A percentile compares a stretch with the other conserved stretches of the same genome.
Evolutionary conservation across 1,284 basidiomycete species (phyloP).

Genomic region (Heliocybe sulcata): DNA sequence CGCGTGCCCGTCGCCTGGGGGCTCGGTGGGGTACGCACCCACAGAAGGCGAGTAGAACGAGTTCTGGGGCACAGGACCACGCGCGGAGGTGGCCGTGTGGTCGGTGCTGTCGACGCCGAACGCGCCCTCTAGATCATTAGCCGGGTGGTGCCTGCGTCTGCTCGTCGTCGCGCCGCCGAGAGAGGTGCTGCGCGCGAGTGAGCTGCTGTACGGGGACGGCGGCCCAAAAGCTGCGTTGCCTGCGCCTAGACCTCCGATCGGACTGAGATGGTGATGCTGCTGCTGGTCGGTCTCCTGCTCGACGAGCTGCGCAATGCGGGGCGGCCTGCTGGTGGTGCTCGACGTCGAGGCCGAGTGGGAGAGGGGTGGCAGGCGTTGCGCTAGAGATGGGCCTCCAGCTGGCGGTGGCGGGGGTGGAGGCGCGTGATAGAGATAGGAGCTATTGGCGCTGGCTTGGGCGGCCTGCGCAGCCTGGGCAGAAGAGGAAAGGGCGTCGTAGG

Average conservation of each 20-base stretch:
- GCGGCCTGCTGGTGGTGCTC: constrained; percentile 39
- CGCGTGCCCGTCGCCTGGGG: constrained; percentile 32
- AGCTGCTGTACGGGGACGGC: constrained; percentile 33
- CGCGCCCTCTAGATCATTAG: constrained; percentile 68
- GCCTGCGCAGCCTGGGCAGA: constrained; percentile 54
- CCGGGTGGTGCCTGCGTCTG: constrained; percentile 29
- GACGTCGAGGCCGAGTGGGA: constrained; percentile 20
- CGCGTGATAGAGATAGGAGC: constrained; percentile 32
- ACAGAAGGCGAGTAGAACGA: constrained; percentile 58
- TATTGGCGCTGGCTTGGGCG: constrained; percentile 28
- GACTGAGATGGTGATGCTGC: constrained; percentile 5
- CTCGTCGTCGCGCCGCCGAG: constrained; percentile 31
- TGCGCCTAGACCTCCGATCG: neutral
- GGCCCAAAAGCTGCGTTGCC: neutral
- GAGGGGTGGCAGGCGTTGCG: constrained; percentile 19
- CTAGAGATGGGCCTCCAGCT: constrained; percentile 7
- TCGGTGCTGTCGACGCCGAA: constrained; percentile 43
- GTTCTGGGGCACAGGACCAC: constrained; percentile 19
- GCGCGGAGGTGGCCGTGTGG: constrained; percentile 20
- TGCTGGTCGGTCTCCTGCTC: constrained; percentile 48
- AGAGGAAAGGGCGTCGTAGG: constrained; percentile 54
- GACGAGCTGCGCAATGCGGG: constrained; percentile 56
- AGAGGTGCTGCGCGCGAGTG: constrained; percentile 60
- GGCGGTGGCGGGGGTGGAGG: constrained; percentile 3
- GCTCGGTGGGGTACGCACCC: constrained; percentile 25